Evolutionary conservation across 2,329 filamentous ascomycete genomes (phyloP).

Genomic region (Fusarium bulbicola): DNA sequence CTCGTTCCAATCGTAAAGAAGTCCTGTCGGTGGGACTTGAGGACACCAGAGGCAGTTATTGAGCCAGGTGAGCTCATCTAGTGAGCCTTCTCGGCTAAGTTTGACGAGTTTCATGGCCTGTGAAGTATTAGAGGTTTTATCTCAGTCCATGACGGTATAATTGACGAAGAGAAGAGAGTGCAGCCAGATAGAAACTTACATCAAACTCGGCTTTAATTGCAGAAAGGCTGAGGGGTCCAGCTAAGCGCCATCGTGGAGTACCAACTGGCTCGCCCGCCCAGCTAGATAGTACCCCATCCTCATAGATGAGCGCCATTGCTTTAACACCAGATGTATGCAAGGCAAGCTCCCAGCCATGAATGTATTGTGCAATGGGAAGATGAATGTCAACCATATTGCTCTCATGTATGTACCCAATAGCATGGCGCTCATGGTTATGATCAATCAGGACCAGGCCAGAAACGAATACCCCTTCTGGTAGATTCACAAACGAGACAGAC

Average conservation of each 20-base stretch:
- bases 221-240: neutral
- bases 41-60: neutral
- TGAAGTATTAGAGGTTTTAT: neutral
- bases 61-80: neutral
- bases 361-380: neutral
- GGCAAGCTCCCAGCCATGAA: neutral
- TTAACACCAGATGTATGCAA: neutral
- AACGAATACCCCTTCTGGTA: neutral
- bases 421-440: neutral
- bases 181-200: neutral
- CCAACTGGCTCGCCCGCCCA: neutral
- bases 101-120: neutral
- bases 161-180: neutral
- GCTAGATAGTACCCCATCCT: neutral
- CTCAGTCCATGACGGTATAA: neutral
- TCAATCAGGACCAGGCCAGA: neutral
- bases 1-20: neutral
- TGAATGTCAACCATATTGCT: neutral
- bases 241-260: neutral
- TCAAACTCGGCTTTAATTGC: neutral
- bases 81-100: neutral
- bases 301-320: neutral
- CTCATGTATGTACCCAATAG: neutral
- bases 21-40: neutral
- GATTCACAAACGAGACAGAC: neutral